Evolutionary conservation across 805 yeast genomes (phyloP), one percentile per base, ranked within the genome.

Genomic region (Wickerhamomyces chaumierensis): DNA sequence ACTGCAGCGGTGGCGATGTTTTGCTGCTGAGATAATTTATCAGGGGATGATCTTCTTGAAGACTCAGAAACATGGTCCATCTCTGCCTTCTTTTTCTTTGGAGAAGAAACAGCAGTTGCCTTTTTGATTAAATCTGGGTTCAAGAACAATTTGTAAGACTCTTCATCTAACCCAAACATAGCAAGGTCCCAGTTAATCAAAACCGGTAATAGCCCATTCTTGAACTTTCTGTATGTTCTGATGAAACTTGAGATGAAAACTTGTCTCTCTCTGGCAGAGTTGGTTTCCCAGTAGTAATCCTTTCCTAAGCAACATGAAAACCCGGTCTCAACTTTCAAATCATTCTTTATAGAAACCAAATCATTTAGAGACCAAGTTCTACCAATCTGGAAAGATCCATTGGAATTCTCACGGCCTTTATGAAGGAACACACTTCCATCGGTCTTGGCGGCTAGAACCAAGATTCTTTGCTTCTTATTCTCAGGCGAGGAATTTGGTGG

Each of bases 301-400:
- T 87, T 88, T 32, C 81, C 81, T 53, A 90, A 66, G 15, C 64
- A 63, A 38, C 82, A 63, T 0, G 69, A 43, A 40, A 83, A 65
- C 2, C 88, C 86, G 36, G 73, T 69, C 2, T 66, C 69, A 12
- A 69, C 69, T 20, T 61, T 69, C 25, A 43, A 39, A 42, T 78
- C 84, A 39, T 72, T 66, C 25, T 77, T 75, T 2, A 88, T 57
- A 33, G 59, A 57, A 3, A 66, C 56, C 45, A 90, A 62, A 48
- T 84, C 94, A 42, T 73, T 82, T 49, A 90, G 62, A 44, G 75
- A 78, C 97, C 97, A 88, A 3, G 94, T 81, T 51, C 96, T 72
- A 25, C 97, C 97, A 37, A 88, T 84, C 59, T 88, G 96, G 49
- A 82, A 75, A 1, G 78, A 57, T 1, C 82, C 79, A 48, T 83